Base-by-base conservation (phyloP, 495 filamentous ascomycete species). In the Schizothecium vesticola region DNA sequence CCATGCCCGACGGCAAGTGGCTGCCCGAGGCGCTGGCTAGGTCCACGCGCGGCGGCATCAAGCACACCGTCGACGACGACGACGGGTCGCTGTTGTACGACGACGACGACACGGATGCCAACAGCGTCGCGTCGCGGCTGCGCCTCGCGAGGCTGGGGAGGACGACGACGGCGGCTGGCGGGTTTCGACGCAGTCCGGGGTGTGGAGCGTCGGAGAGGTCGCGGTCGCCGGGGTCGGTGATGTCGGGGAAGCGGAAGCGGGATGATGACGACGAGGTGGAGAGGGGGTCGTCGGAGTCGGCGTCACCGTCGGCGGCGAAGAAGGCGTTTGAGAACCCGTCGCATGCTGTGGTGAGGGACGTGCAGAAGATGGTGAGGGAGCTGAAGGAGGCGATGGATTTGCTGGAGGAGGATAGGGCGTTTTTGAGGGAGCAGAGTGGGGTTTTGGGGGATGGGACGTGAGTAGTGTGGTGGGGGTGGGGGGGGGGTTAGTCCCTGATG, bases 1-100 rank as follows among this genome's bases (percentile, higher is more conserved):
- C 73, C 24, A 80, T 79, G 77, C 75, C 80, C 3, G 77, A 82
- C 61, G 80, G 80, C 3, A 66, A 78, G 28, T 83, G 79, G 71
- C 57, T 82, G 11, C 80, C 79, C 2, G 81, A 83, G 68, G 73
- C 80, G 3, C 64, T 83, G 29, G 81, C 78, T 19, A 31, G 73
- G 10, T 66, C 76, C 21, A 73, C 76, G 66, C 58, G 76, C n/a
- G n/a, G n/a, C n/a, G n/a, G n/a, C 55, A 74, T 72, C 23, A 76
- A 74, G 55, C 72, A 29, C n/a, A 11, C 19, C 22, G 7, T 21
- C 64, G 73, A 73, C 3, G 61, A 75, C 6, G 74, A 74, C n/a
- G 61, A 65, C 31, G 25, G 29, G 12, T 10, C 13, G 9, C 13
- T 25, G 56, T 5, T 21, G 13, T 61, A 68, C 8, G 23, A 28